phyloP scores from a whole-genome alignment of 805 yeast species.

The Yueomyces sinensis region DNA sequence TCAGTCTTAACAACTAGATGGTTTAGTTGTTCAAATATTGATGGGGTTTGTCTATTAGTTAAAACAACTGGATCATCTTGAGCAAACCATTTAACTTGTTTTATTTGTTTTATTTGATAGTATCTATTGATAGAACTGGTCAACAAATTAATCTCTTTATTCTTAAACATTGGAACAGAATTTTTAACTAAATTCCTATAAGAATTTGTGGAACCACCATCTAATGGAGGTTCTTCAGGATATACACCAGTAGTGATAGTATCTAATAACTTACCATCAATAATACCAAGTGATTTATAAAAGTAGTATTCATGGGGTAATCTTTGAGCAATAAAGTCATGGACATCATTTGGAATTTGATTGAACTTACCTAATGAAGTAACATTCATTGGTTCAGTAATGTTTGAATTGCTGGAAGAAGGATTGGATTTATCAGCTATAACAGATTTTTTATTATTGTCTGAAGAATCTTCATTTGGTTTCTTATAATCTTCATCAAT shows the following conservation, averaged over 20 bases:
- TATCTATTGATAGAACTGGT: conserved; percentile 70
- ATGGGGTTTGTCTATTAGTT: conserved; percentile 41
- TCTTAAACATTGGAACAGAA: conserved; percentile 36
- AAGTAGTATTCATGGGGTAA: conserved; percentile 77
- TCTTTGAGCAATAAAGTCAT: conserved; percentile 70
- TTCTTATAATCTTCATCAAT: conserved; percentile 21
- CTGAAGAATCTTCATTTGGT: conserved; percentile 1
- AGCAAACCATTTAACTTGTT: conserved; percentile 44
- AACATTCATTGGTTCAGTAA: not conserved
- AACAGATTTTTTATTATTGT: not conserved
- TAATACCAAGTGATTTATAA: conserved; percentile 67
- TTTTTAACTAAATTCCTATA: conserved; percentile 41
- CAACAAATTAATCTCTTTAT: conserved; percentile 50
- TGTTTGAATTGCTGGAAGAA: not conserved
- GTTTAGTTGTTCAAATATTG: conserved; percentile 32
- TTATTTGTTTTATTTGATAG: conserved; percentile 61
- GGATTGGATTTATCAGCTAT: not conserved
- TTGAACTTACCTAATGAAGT: not conserved
- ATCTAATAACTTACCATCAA: conserved; percentile 43
- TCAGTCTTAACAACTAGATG: conserved; percentile 22
- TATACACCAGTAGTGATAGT: conserved; percentile 53
- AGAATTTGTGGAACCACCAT: conserved; percentile 43
- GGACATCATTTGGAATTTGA: conserved; percentile 59
- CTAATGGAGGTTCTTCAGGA: conserved; percentile 53
- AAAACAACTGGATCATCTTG: conserved; percentile 26